These are phyloP conservation scores for Picea glauca DNA, from an alignment of 75 land plant species.

Conservation along the genomic window DNA sequence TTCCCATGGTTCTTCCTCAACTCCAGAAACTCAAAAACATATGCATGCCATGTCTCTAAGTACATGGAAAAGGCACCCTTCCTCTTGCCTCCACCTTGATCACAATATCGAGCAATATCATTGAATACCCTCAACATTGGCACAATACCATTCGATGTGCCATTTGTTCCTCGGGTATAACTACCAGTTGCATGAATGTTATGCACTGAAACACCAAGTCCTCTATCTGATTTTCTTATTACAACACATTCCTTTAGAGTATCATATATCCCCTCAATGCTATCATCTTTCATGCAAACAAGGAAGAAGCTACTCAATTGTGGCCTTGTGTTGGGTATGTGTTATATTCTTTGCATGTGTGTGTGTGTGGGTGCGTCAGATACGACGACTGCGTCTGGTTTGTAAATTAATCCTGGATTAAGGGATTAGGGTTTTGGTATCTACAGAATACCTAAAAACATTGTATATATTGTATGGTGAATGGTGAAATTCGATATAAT, in stretches of 20 bases:
- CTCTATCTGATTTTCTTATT: slow-evolving; percentile 96
- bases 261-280: slow-evolving; percentile 37
- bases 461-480: no score
- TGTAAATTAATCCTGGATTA: no score
- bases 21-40: slow-evolving; percentile 61
- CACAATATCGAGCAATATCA: slow-evolving; percentile 98
- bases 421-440: no score
- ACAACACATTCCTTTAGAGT: slow-evolving; percentile 92
- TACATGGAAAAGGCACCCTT: slow-evolving; percentile 99
- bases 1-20: slow-evolving; percentile 70
- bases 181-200: slow-evolving; percentile 93
- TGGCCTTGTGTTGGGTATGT: no score
- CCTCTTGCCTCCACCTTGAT: slow-evolving; percentile 27
- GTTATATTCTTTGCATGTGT: no score
- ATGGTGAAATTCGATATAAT: no score
- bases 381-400: no score
- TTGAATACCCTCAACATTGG: slow-evolving; percentile 62
- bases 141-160: no score
- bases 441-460: no score
- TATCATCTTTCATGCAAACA: slow-evolving; percentile 94
- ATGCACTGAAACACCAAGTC: slow-evolving; percentile 89
- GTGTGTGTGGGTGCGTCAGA: no score
- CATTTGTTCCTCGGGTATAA: slow-evolving; percentile 5
- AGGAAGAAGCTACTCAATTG: slow-evolving; percentile 98
- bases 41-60: slow-evolving; percentile 99